These are phyloP conservation scores for Phyllosticta citriasiana DNA, from an alignment of 2,329 filamentous ascomycete species.

Conservation along the genomic window DNA sequence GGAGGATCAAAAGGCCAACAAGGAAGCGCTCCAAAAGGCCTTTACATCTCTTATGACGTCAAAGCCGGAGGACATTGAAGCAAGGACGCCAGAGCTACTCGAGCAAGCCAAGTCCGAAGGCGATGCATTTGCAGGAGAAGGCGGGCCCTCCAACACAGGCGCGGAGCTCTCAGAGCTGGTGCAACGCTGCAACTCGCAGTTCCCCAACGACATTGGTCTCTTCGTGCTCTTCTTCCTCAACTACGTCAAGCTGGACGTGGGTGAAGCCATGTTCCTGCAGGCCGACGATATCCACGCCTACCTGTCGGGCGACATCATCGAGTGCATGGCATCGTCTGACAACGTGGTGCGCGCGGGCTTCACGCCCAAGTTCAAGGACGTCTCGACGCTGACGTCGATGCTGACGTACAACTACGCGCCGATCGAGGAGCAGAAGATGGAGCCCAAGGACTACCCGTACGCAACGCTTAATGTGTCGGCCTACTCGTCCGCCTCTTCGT, in stretches of 20 bases:
- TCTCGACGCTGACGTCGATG: conserved; percentile 78
- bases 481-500: conserved; percentile 66
- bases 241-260: conserved; percentile 75
- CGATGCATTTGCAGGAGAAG: conserved; percentile 62
- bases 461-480: conserved; percentile 69
- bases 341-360: conserved; percentile 96
- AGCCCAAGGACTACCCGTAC: conserved; percentile 75
- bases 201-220: conserved; percentile 80
- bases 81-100: conserved; percentile 57
- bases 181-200: conserved; percentile 66
- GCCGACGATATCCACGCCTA: conserved; percentile 98
- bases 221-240: conserved; percentile 98
- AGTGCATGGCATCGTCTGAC: conserved; percentile 99
- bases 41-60: conserved; percentile 79
- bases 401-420: conserved; percentile 93
- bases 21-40: conserved; percentile 61
- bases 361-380: conserved; percentile 97
- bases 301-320: conserved; percentile 85
- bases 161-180: conserved; percentile 69
- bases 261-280: conserved; percentile 91
- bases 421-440: conserved; percentile 90
- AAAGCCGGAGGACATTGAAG: conserved; percentile 53
- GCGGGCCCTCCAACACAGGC: conserved; percentile 45
- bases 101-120: conserved; percentile 54
- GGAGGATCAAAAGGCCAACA: conserved; percentile 48